These are phyloP conservation scores for Puya raimondii DNA, from an alignment of 176 grass and related monocot genomes.

Conservation along the genomic window DNA sequence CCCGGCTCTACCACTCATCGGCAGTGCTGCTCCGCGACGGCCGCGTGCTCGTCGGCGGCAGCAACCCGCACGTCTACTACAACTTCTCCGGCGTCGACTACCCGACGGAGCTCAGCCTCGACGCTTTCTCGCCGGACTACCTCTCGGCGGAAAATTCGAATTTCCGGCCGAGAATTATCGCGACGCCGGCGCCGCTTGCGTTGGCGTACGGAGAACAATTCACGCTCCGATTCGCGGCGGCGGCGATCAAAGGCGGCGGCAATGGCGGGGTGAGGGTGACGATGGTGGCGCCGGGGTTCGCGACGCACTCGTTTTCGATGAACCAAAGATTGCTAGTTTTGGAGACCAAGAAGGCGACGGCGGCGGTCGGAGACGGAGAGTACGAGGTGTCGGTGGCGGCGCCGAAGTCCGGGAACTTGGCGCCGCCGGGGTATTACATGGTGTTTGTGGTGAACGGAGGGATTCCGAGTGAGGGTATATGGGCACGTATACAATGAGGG, in stretches of 20 bases:
- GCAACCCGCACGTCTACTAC: slow-evolving; percentile 76
- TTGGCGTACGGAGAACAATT: slow-evolving; percentile 30
- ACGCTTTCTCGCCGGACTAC: slow-evolving; percentile 73
- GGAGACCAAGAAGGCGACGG: slow-evolving; percentile 7
- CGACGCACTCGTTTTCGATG: slow-evolving; percentile 81
- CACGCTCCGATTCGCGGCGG: slow-evolving; percentile 35
- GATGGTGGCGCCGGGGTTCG: slow-evolving; percentile 66
- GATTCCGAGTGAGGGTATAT: slow-evolving; percentile 60
- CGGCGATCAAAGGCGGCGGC: background rate
- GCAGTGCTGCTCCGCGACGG: slow-evolving; percentile 57
- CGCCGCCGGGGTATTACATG: slow-evolving; percentile 83
- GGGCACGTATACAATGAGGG: slow-evolving; percentile 51
- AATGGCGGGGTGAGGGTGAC: slow-evolving; percentile 45
- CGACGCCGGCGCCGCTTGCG: background rate
- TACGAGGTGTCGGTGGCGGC: slow-evolving; percentile 25
- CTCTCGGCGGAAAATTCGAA: slow-evolving; percentile 33
- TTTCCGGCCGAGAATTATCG: slow-evolving; percentile 38
- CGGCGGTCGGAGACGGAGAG: background rate
- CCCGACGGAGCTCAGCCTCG: slow-evolving; percentile 75
- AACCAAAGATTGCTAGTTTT: slow-evolving; percentile 67
- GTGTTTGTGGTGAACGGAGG: slow-evolving; percentile 61
- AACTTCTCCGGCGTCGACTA: slow-evolving; percentile 61
- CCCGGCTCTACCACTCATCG: slow-evolving; percentile 61
- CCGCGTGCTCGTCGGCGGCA: slow-evolving; percentile 61
- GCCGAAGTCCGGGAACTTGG: slow-evolving; percentile 37